These are phyloP conservation scores for Aspergillus ustus DNA, from an alignment of 2,329 filamentous ascomycete genomes.

Conservation along the genomic window DNA sequence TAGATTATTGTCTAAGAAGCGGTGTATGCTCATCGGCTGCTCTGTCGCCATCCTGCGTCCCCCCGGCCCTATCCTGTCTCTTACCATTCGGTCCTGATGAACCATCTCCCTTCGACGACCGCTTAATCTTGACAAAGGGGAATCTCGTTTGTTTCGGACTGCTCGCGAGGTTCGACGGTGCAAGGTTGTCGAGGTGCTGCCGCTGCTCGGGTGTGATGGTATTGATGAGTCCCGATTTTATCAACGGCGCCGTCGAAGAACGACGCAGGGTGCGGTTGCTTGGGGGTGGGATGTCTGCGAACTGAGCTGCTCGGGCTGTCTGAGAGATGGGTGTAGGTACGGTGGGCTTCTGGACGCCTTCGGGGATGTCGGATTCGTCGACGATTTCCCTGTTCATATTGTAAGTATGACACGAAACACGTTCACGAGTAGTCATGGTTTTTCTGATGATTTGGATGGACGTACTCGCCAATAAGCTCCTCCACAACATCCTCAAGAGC, in stretches of 20 bases:
- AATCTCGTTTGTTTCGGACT: conserved; percentile 65
- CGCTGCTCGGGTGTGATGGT: conserved; percentile 56
- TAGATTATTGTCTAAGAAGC: no score
- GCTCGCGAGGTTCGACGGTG: conserved; percentile 66
- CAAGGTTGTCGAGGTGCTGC: conserved; percentile 67
- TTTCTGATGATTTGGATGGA: conserved; percentile 32
- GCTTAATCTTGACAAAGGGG: conserved; percentile 67
- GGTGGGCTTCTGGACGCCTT: conserved; percentile 98
- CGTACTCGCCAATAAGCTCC: conserved; percentile 95
- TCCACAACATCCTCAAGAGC: conserved; percentile 98
- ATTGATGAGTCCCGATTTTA: conserved; percentile 33
- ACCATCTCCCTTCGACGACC: no score
- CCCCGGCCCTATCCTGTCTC: no score
- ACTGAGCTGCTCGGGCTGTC: conserved; percentile 52
- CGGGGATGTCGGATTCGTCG: conserved; percentile 96
- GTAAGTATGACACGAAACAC: conserved; percentile 21
- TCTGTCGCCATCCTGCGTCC: no score
- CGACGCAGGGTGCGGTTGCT: conserved; percentile 5
- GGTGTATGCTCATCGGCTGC: no score
- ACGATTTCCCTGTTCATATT: conserved; percentile 78
- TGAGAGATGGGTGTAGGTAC: conserved; percentile 67
- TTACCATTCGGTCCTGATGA: no score
- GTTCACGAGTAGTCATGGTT: neutral
- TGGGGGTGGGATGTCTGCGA: conserved; percentile 37
- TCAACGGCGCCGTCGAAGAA: conserved; percentile 36